These are phyloP conservation scores for Vachellia collinsii DNA, from an alignment of 306 rosid species.

Conservation along the genomic window DNA sequence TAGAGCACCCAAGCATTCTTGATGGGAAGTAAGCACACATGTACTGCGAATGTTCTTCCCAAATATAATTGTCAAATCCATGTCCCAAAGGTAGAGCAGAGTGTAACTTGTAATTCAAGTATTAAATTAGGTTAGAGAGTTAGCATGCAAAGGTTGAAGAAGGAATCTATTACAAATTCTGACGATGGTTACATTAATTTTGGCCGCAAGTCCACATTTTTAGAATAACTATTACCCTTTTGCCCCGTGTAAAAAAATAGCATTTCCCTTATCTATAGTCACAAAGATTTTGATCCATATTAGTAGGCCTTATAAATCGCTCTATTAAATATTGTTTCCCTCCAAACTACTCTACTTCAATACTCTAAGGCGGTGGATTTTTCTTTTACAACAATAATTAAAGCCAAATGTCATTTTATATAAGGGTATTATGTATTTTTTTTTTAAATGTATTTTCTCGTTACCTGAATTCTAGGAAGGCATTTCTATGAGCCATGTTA, in stretches of 20 bases:
- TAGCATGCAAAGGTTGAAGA: background rate
- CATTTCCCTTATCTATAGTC: too few relatives aligned
- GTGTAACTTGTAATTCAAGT: background rate
- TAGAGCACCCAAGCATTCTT: constrained; percentile 61
- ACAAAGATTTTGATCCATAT: background rate
- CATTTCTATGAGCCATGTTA: too few relatives aligned
- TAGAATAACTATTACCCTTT: background rate
- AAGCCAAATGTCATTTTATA: too few relatives aligned
- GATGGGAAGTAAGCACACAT: background rate
- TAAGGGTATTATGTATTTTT: too few relatives aligned
- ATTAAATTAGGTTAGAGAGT: background rate
- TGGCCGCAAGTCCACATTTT: background rate
- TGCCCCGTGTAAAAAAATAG: too few relatives aligned
- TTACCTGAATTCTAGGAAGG: background rate
- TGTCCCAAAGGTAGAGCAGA: background rate
- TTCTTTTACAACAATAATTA: too few relatives aligned
- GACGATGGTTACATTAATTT: background rate
- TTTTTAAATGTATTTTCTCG: background rate
- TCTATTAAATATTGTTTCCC: too few relatives aligned
- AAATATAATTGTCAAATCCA: background rate
- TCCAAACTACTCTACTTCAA: too few relatives aligned
- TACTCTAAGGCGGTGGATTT: too few relatives aligned
- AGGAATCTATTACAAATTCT: background rate
- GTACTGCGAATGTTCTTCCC: background rate
- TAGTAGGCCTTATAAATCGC: background rate